Percentiles rank a stretch among this genome's conserved stretches.
phyloP scores from a whole-genome alignment of 208 protist genomes.

The Crithidia acanthocephali region DNA sequence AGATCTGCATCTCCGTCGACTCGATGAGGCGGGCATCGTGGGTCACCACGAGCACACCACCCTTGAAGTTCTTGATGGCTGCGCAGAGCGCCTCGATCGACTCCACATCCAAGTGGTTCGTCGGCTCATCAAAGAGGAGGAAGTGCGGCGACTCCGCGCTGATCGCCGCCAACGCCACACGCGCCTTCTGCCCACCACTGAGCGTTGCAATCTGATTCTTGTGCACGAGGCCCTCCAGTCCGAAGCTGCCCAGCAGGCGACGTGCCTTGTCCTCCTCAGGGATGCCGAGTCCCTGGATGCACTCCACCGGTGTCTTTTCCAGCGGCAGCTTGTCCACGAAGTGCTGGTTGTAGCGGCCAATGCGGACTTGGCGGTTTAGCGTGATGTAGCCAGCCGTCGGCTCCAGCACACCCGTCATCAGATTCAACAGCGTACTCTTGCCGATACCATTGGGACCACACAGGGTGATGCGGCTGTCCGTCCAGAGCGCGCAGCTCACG shows the following conservation, averaged over 20 bases:
- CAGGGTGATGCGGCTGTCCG: constrained; percentile 89
- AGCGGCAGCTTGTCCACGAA: constrained; percentile 94
- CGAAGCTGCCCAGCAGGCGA: constrained; percentile 85
- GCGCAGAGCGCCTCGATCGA: constrained; percentile 89
- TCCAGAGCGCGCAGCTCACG: constrained; percentile 88
- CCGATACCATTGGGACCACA: constrained; percentile 93
- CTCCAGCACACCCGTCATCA: constrained; percentile 87
- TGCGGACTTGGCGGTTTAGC: constrained; percentile 82
- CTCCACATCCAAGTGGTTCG: constrained; percentile 95
- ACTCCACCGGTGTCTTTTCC: constrained; percentile 91
- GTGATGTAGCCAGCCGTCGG: constrained; percentile 72
- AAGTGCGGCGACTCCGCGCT: constrained; percentile 92
- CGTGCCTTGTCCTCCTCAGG: constrained; percentile 83
- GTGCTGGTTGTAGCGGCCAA: constrained; percentile 93
- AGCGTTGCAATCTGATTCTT: constrained; percentile 92
- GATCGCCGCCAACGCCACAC: constrained; percentile 94
- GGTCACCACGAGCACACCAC: constrained; percentile 91
- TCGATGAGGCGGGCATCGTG: constrained; percentile 92
- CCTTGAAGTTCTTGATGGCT: constrained; percentile 85
- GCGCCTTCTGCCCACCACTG: constrained; percentile 94
- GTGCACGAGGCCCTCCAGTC: constrained; percentile 87
- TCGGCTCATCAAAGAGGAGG: constrained; percentile 96
- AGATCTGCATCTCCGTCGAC: constrained; percentile 90
- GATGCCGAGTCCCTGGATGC: constrained; percentile 74
- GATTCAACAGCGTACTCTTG: constrained; percentile 94